These are phyloP conservation scores for Fraxinus cuspidata DNA, from an alignment of 257 asterid species.

Conservation along the genomic window DNA sequence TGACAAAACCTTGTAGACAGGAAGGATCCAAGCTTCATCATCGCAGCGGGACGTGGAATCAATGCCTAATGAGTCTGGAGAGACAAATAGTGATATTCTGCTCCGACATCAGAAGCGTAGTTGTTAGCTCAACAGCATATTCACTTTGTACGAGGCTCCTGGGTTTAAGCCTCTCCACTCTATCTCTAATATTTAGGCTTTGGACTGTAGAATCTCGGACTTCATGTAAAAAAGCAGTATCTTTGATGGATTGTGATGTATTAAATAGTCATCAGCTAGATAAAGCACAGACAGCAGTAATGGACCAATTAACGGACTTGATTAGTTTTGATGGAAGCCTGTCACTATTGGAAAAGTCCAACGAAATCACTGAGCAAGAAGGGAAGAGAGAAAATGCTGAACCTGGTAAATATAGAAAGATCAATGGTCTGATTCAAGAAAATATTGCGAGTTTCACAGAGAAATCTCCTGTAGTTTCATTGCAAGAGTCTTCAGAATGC, in stretches of 20 bases:
- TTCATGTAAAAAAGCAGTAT: conserved; percentile 30
- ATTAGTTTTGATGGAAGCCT: conserved; percentile 52
- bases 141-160: conserved; percentile 37
- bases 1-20: conserved; percentile 75
- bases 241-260: conserved; percentile 53
- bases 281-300: conserved; percentile 10
- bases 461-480: conserved; percentile 27
- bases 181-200: conserved; percentile 43
- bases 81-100: conserved; percentile 60
- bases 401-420: conserved; percentile 18
- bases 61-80: conserved; percentile 80
- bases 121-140: conserved; percentile 58
- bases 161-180: background rate
- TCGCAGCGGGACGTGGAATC: conserved; percentile 72
- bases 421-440: conserved; percentile 58
- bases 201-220: conserved; percentile 33
- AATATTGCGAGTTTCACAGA: conserved; percentile 46
- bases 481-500: conserved; percentile 24
- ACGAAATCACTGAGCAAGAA: conserved; percentile 24
- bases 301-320: conserved; percentile 50
- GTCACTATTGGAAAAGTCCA: conserved; percentile 25
- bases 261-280: conserved; percentile 20
- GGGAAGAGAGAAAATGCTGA: conserved; percentile 25
- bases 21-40: conserved; percentile 50
- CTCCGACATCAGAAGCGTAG: conserved; percentile 81